Conservation (phyloP, 2,329 filamentous ascomycete species). For the Cladophialophora carrionii region DNA sequence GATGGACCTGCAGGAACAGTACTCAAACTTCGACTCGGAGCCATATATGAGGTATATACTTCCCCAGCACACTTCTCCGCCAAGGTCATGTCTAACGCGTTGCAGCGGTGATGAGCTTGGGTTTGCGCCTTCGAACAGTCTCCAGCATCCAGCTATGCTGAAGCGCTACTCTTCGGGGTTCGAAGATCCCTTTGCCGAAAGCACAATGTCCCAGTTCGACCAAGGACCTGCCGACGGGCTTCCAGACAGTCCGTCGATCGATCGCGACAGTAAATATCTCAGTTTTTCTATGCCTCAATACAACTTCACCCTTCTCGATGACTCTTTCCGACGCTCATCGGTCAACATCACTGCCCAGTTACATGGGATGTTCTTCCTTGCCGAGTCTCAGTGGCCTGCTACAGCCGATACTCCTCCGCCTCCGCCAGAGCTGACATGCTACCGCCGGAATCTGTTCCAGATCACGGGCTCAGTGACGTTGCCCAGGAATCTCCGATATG, state of each 20-base stretch:
- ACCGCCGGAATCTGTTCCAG: conserved; percentile 92
- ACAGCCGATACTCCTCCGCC: conserved; percentile 57
- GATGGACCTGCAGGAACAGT: conserved; percentile 61
- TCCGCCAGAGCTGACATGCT: conserved; percentile 85
- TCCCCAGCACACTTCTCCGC: neutral
- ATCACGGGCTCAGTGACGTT: conserved; percentile 87
- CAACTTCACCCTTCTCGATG: conserved; percentile 64
- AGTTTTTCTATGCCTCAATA: conserved; percentile 69
- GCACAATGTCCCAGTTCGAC: conserved; percentile 50
- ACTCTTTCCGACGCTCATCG: conserved; percentile 59
- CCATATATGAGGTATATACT: conserved; percentile 60
- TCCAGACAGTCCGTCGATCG: conserved; percentile 61
- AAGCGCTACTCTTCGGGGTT: conserved; percentile 55
- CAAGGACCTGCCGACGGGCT: conserved; percentile 49
- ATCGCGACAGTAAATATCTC: conserved; percentile 71
- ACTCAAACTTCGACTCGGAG: conserved; percentile 63
- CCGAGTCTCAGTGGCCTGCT: conserved; percentile 65
- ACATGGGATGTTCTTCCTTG: conserved; percentile 71
- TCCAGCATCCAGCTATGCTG: conserved; percentile 45
- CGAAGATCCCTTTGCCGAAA: conserved; percentile 58
- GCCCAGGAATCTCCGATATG: conserved; percentile 74
- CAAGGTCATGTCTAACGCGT: conserved; percentile 22
- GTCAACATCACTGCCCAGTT: conserved; percentile 65
- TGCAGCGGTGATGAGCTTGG: conserved; percentile 57
- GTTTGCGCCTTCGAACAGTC: conserved; percentile 51